These are phyloP conservation scores for Pseudognaphalium luteoalbum DNA, from an alignment of 129 eudicot species.

Conservation along the genomic window DNA sequence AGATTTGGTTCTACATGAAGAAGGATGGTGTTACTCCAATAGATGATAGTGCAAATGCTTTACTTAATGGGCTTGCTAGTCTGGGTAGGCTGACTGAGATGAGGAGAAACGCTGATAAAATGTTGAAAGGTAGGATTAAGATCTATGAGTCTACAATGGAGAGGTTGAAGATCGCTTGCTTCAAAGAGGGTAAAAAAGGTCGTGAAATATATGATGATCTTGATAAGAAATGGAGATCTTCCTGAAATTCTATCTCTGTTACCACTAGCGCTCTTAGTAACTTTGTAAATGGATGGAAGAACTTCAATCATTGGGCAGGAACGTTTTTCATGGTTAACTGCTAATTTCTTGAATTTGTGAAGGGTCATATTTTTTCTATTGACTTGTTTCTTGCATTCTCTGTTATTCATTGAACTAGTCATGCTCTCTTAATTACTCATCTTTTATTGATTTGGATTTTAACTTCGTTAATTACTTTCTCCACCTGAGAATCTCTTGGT, in stretches of 20 bases:
- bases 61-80: conserved; percentile 66
- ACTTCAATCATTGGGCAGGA: neutral
- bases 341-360: conserved; percentile 18
- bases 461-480: neutral
- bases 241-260: conserved; percentile 17
- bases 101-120: conserved; percentile 56
- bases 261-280: conserved; percentile 5
- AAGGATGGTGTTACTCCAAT: conserved; percentile 49
- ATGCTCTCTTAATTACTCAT: neutral
- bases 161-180: conserved; percentile 52
- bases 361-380: neutral
- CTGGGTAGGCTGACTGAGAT: conserved; percentile 65
- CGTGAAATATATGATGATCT: conserved; percentile 55
- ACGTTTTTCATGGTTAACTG: neutral
- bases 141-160: conserved; percentile 72
- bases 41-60: conserved; percentile 74
- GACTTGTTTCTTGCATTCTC: neutral
- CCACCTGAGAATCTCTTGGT: neutral
- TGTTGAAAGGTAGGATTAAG: conserved; percentile 51
- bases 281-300: conserved; percentile 9
- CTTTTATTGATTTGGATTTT: neutral
- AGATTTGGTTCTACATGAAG: conserved; percentile 74
- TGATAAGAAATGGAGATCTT: conserved; percentile 69
- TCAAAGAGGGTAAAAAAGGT: conserved; percentile 49
- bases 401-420: neutral